A percentile compares a stretch with the other conserved stretches of the same genome.
These are phyloP conservation scores for Starmerella bacillaris DNA, from an alignment of 805 yeast species.

Conservation along the genomic window DNA sequence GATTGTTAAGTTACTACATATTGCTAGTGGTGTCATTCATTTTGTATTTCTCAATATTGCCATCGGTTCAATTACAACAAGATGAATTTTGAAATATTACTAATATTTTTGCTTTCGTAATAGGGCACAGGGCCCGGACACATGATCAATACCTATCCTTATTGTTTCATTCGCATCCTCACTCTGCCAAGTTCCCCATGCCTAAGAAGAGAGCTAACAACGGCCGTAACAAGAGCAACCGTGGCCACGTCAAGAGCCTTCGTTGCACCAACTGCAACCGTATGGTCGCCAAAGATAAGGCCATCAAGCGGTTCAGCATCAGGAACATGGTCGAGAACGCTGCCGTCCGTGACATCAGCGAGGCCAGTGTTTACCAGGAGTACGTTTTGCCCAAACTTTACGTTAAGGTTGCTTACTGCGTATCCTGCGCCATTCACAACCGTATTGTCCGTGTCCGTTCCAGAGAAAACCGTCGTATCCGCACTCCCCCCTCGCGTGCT, in stretches of 20 bases:
- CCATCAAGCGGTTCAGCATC: slow-evolving; percentile 99
- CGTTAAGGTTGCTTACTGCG: slow-evolving; percentile 99
- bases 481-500: slow-evolving; percentile 98
- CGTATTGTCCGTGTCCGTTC: slow-evolving; percentile 99
- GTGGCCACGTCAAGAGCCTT: slow-evolving; percentile 99
- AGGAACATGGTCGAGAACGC: slow-evolving; percentile 99
- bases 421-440: slow-evolving; percentile 99
- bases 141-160: not conserved
- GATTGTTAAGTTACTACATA: too few relatives aligned
- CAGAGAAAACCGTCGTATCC: slow-evolving; percentile 93
- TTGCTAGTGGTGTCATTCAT: too few relatives aligned
- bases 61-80: too few relatives aligned
- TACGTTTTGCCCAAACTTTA: slow-evolving; percentile 98
- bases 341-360: slow-evolving; percentile 97
- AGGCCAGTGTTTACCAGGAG: slow-evolving; percentile 98
- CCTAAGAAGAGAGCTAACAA: slow-evolving; percentile 99
- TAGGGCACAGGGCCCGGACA: too few relatives aligned
- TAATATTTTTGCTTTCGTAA: too few relatives aligned
- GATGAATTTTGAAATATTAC: too few relatives aligned
- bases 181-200: slow-evolving; percentile 39
- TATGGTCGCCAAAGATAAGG: slow-evolving; percentile 99
- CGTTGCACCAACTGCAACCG: slow-evolving; percentile 99
- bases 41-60: too few relatives aligned
- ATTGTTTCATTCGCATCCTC: not conserved
- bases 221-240: slow-evolving; percentile 99